These are phyloP conservation scores for Diplotaxis tenuifolia DNA, from an alignment of 345 rosid species.

Conservation along the genomic window DNA sequence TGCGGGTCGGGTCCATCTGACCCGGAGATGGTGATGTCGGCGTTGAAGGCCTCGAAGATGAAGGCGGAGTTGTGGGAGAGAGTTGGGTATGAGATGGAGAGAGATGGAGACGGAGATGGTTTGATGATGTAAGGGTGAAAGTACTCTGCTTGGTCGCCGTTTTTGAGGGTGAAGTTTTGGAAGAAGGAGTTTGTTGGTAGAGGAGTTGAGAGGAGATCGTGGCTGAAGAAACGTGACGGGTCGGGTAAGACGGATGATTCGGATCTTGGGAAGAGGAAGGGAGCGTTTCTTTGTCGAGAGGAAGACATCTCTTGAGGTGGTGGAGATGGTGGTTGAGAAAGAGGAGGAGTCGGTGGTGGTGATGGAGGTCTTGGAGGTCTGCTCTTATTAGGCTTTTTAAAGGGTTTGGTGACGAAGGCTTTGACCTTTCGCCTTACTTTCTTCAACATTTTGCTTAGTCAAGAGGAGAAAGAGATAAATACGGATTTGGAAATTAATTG, in stretches of 20 bases:
- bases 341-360: constrained; percentile 28
- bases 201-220: constrained; percentile 65
- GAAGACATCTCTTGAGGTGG: constrained; percentile 28
- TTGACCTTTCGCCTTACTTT: constrained; percentile 36
- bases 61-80: constrained; percentile 58
- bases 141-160: constrained; percentile 82
- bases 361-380: constrained; percentile 26
- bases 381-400: constrained; percentile 29
- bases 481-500: constrained; percentile 6
- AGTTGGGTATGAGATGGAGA: constrained; percentile 76
- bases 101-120: constrained; percentile 49
- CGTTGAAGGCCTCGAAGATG: constrained; percentile 55
- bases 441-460: constrained; percentile 38
- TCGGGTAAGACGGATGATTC: constrained; percentile 75
- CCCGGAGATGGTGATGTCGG: constrained; percentile 71
- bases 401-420: constrained; percentile 36
- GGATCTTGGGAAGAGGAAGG: constrained; percentile 60
- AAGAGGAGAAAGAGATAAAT: constrained; percentile 18
- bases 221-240: constrained; percentile 74
- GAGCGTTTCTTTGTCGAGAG: constrained; percentile 30
- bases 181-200: constrained; percentile 89
- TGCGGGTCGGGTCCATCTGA: constrained; percentile 35
- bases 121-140: constrained; percentile 90
- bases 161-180: constrained; percentile 83
- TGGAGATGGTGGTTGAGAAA: constrained; percentile 26